A percentile compares a stretch with the other conserved stretches of the same genome.
These are phyloP conservation scores for Colletotrichum liriopes DNA, from an alignment of 2,329 filamentous ascomycete genomes.

Conservation along the genomic window DNA sequence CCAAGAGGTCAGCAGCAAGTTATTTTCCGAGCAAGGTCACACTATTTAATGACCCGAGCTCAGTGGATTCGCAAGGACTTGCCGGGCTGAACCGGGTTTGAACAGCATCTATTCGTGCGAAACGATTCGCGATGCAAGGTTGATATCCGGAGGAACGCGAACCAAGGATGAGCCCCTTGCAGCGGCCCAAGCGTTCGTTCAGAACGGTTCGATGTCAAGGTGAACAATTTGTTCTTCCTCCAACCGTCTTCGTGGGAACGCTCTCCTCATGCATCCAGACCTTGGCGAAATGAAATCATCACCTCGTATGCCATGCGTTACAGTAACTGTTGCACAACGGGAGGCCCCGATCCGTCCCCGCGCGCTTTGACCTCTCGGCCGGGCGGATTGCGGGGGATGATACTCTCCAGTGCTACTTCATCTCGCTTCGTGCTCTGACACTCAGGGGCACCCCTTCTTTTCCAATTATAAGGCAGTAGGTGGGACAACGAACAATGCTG, in stretches of 20 bases:
- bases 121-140: not conserved
- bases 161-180: not conserved
- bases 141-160: not conserved
- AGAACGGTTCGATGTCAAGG: too few relatives aligned
- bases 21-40: not conserved
- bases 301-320: not conserved
- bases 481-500: not conserved
- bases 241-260: not conserved
- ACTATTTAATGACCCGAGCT: not conserved
- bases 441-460: conserved; percentile 31
- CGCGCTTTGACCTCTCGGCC: conserved; percentile 32
- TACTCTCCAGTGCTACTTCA: conserved; percentile 30
- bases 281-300: not conserved
- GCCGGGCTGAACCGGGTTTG: not conserved
- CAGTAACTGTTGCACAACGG: conserved; percentile 13
- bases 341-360: conserved; percentile 22
- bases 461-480: conserved; percentile 12
- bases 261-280: too few relatives aligned
- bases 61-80: not conserved
- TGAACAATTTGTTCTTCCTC: not conserved
- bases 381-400: conserved; percentile 22
- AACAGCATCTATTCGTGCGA: not conserved
- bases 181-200: not conserved
- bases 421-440: conserved; percentile 34
- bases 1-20: not conserved